These are phyloP conservation scores for Rhodamnia argentea DNA, from an alignment of 345 rosid species.

Conservation along the genomic window DNA sequence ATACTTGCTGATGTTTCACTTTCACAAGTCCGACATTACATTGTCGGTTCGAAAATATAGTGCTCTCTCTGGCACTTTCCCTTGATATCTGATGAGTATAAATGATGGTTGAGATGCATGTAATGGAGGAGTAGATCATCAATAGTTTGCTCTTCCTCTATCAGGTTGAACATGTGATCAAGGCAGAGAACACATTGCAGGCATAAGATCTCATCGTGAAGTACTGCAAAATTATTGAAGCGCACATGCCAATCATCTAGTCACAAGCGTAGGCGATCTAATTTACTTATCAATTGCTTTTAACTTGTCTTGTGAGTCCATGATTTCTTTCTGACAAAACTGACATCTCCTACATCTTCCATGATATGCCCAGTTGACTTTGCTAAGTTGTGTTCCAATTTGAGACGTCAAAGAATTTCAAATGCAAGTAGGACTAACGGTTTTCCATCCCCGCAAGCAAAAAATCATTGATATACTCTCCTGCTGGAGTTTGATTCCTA, in stretches of 20 bases:
- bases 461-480: neutral
- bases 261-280: conserved; percentile 52
- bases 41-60: neutral
- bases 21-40: neutral
- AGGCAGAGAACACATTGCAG: neutral
- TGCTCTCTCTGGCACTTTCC: too few species aligned
- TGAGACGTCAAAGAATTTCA: neutral
- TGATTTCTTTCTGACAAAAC: neutral
- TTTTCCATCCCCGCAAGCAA: neutral
- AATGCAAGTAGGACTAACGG: neutral
- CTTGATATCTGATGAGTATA: too few species aligned
- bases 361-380: conserved; percentile 76
- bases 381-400: conserved; percentile 65
- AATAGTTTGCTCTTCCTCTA: neutral
- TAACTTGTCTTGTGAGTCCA: neutral
- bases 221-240: conserved; percentile 52
- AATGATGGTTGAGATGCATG: too few species aligned
- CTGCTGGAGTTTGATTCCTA: neutral
- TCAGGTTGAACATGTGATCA: neutral
- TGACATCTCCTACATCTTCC: neutral
- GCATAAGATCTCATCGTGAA: neutral
- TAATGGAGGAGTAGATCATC: neutral
- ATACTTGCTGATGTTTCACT: neutral
- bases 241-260: conserved; percentile 39
- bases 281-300: neutral